Evolutionary conservation across 352 stramenopile genomes (phyloP), one percentile per base, ranked within the genome.

Genomic region (Pythium grandisporangium): DNA sequence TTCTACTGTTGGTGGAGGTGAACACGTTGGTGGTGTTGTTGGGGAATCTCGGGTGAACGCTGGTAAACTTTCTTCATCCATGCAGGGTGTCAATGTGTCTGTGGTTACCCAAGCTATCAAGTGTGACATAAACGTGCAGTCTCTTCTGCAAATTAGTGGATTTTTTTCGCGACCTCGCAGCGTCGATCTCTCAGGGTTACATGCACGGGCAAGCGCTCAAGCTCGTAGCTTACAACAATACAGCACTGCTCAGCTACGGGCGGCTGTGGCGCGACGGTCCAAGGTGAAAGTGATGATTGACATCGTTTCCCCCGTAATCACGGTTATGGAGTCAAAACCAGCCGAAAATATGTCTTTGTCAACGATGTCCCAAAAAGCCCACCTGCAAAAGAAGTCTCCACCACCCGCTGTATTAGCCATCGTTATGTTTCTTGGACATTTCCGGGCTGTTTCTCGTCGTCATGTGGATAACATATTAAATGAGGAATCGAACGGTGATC

Each of bases 101-200:
- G 63, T 93, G 4, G 70, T 90, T 33, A 84, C 77, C 6, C 79
- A 93, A 50, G 70, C 76, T 2, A 80, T 93, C 45, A 84, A 84
- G 51, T 87, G 70, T 48, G 75, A 81, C 38, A 63, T 89, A 12
- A 83, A 87, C 36, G 30, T 89, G 37, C 74, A 79, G 39, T 85
- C 85, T 42, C 48, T 91, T 33, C 63, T 93, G 5, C 52, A 70
- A 34, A 58, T 90, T 0, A 53, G 73, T 14, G 51, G 66, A 13
- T 82, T 91, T 14, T 91, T 93, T 44, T 66, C 71, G 16, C 70
- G 74, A 1, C 80, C 80, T 26, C 58, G 73, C 11, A 70, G 84
- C 37, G 75, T 93, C 24, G 77, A 93, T 59, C 53, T 93, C 43
- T 80, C 66, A 2, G 67, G 75, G 6, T 57, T 91, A 20, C 61